Base-by-base conservation (phyloP, 768 basidiomycete species). In the Mycena epipterygia region DNA sequence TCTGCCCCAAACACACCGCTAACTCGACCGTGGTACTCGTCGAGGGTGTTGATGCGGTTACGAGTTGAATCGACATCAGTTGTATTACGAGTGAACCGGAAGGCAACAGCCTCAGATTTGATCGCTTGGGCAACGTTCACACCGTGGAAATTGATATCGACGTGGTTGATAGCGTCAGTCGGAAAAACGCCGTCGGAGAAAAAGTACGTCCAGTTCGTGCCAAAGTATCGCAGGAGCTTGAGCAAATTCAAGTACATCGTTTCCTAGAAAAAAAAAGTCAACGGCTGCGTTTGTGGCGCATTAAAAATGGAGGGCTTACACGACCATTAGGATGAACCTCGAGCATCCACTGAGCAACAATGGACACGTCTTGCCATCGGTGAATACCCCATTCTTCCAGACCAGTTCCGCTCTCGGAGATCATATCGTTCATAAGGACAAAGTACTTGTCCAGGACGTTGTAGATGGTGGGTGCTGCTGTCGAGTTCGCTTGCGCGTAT, bases 81-180 rank as follows among this genome's bases (percentile, higher is more conserved):
- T n/a, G 46, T 8, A 55, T 72, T 49, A 23, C 69, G 66, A 13
- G 51, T 62, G 27, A 17, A 69, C 3, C 71, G 61, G 37, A n/a
- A 72, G 13, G 71, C 66, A 21, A 72, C 67, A 19, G 71, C 71
- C 39, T 72, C 71, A 19, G 71, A 72, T 56, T 72, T 72, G 48
- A 72, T 68, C 23, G 71, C 71, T 62, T 72, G 62, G 0, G 21
- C 71, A 25, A 72, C 63, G 35, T 72, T 72, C 12, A 72, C 71
- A 11, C 67, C 71, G 16, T 72, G 71, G 27, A 56, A 55, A 2
- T 55, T 66, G 46, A 71, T 67, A 30, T 71, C 70, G 39, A 71
- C 61, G 19, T 44, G 46, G 56, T 71, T 71, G 6, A 71, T 25
- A 16, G 70, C 65, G 29, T 16, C 35, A 13, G 65, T 67, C 14